Evolutionary conservation across 2,329 filamentous ascomycete genomes (phyloP).

Genomic region (Paramyrothecium roridum): DNA sequence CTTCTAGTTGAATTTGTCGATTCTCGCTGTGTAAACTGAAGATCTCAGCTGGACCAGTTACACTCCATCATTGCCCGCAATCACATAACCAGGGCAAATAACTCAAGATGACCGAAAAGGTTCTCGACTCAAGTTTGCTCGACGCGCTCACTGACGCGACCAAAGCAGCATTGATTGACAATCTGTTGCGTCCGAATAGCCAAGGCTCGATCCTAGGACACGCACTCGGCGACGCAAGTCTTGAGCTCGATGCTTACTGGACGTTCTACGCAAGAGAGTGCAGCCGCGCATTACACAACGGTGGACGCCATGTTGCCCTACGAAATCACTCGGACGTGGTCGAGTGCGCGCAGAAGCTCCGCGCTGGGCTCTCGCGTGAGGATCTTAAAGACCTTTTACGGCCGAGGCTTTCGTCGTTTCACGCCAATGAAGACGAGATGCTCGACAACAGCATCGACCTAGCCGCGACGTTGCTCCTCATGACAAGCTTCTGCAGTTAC

Average conservation of each 20-base stretch:
- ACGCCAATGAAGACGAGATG: neutral
- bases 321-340: neutral
- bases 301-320: neutral
- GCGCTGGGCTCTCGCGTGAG: neutral
- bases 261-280: neutral
- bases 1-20: too few species aligned
- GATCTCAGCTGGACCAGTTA: too few species aligned
- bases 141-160: too few species aligned
- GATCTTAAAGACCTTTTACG: neutral
- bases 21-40: too few species aligned
- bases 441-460: neutral
- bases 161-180: too few species aligned
- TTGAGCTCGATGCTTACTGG: neutral
- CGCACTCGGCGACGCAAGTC: too few species aligned
- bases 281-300: neutral
- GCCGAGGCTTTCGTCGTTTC: neutral
- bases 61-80: too few species aligned
- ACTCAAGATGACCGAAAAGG: too few species aligned
- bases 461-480: neutral
- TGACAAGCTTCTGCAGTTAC: neutral
- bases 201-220: too few species aligned
- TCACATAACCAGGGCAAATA: too few species aligned
- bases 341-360: neutral
- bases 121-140: too few species aligned
- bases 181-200: too few species aligned